phyloP scores from a whole-genome alignment of 2,329 filamentous ascomycete genomes.

The Monosporascus sp. region DNA sequence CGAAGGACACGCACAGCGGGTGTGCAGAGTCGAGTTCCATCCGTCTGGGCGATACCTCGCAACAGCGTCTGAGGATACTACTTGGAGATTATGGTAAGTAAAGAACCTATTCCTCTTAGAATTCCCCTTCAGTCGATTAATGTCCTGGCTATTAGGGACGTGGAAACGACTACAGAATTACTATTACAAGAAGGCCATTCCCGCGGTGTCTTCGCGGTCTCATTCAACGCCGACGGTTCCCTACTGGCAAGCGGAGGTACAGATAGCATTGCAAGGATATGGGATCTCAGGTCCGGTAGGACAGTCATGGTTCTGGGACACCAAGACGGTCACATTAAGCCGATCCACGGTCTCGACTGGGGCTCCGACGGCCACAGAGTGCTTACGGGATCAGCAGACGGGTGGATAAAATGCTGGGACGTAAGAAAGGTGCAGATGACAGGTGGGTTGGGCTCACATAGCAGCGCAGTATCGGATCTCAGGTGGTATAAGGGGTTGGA shows the following conservation, averaged over 20 bases:
- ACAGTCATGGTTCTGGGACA: slow-evolving; percentile 94
- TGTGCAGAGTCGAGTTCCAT: slow-evolving; percentile 91
- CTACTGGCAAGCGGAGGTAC: slow-evolving; percentile 86
- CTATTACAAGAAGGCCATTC: slow-evolving; percentile 92
- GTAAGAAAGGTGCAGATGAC: slow-evolving; percentile 79
- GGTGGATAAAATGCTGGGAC: slow-evolving; percentile 98
- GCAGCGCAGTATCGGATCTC: slow-evolving; percentile 84
- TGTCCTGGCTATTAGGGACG: slow-evolving; percentile 19
- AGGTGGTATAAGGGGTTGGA: slow-evolving; percentile 90
- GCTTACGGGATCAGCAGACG: slow-evolving; percentile 86
- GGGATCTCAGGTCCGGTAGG: slow-evolving; percentile 87
- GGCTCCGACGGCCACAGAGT: slow-evolving; percentile 85
- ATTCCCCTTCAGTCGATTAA: slow-evolving; percentile 29
- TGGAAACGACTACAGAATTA: slow-evolving; percentile 77
- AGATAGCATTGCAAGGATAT: slow-evolving; percentile 90
- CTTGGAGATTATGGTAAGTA: slow-evolving; percentile 78
- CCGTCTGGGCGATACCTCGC: slow-evolving; percentile 86
- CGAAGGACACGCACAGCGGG: slow-evolving; percentile 76
- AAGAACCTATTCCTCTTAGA: slow-evolving; percentile 26
- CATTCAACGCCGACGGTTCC: slow-evolving; percentile 88
- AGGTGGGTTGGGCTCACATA: slow-evolving; percentile 85
- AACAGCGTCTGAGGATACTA: slow-evolving; percentile 91
- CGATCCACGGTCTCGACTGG: slow-evolving; percentile 93
- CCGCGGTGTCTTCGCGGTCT: slow-evolving; percentile 82
- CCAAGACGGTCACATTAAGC: slow-evolving; percentile 74